These are phyloP conservation scores for Singerocomus inundabilis DNA, from an alignment of 1,284 basidiomycete genomes.

Conservation along the genomic window DNA sequence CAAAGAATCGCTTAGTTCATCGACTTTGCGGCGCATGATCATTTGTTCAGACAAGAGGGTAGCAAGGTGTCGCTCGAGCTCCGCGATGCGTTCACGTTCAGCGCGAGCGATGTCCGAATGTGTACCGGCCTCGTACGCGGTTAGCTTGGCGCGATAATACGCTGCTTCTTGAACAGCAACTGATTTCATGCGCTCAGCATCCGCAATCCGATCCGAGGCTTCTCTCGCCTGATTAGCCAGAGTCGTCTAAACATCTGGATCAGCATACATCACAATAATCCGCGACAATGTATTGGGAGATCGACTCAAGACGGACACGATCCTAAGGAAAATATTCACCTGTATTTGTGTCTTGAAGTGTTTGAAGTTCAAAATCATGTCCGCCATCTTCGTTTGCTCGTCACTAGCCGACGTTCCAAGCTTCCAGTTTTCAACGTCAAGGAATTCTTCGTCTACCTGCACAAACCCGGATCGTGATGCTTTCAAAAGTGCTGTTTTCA, in stretches of 20 bases:
- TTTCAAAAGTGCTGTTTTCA: constrained; percentile 78
- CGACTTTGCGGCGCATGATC: constrained; percentile 68
- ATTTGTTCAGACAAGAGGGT: constrained; percentile 66
- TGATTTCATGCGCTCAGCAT: constrained; percentile 77
- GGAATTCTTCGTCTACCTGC: constrained; percentile 50
- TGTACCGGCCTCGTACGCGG: constrained; percentile 77
- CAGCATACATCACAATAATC: constrained; percentile 12
- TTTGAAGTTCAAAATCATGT: constrained; percentile 83
- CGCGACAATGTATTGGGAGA: background rate
- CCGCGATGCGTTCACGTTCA: constrained; percentile 77
- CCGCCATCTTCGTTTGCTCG: constrained; percentile 54
- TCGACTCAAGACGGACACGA: background rate
- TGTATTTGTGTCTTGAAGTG: constrained; percentile 87
- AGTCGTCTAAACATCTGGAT: constrained; percentile 47
- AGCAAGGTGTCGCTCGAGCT: constrained; percentile 80
- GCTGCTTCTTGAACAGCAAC: constrained; percentile 93
- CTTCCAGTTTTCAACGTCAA: constrained; percentile 40
- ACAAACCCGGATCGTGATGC: constrained; percentile 84
- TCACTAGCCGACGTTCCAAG: constrained; percentile 36
- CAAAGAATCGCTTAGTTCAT: constrained; percentile 71
- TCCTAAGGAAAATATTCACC: constrained; percentile 47
- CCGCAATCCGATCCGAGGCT: constrained; percentile 76
- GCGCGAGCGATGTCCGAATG: constrained; percentile 66
- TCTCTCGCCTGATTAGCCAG: constrained; percentile 74
- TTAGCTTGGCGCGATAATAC: constrained; percentile 92